Base-by-base conservation (phyloP, 768 basidiomycete genomes). In the Pleurotus sapidus region DNA sequence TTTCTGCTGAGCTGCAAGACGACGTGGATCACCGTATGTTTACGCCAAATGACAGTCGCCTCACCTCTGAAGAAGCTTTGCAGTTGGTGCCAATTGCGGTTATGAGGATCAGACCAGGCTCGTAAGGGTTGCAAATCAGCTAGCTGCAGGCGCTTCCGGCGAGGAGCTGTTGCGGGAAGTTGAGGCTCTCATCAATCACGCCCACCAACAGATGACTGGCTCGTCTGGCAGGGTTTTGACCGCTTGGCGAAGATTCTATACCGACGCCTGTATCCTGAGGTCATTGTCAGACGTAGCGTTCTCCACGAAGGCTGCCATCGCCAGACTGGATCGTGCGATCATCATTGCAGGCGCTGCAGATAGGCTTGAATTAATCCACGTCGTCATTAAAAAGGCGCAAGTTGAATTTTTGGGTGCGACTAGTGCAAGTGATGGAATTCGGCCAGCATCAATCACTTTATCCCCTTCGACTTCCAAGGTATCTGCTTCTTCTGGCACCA, bases 341-440 rank as follows among this genome's bases (percentile, higher is more conserved):
- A 86, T 98, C 60, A 78, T 95, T 49, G 87, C 93, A 12, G 95
- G 95, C 1, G 84, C 87, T 2, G 77, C 85, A 20, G 91, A 75
- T 11, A 75, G 88, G 43, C 70, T 84, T 39, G 83, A 89, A 27
- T 64, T 87, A 46, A 78, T 93, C n/a, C 77, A 84, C 45, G 72
- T 74, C 24, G 67, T 91, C 42, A 91, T 98, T 60, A 63, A 64
- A 27, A 60, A 65, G 18, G 77, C 93, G 15, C 95, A 97, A 59
- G 47, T 61, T 17, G 54, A 65, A 3, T 66, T 68, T 57, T 61
- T 70, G 11, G 42, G 23, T 8, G 38, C 53, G 5, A n/a, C 24
- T 40, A 58, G 23, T 14, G 49, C 39, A 38, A 43, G 20, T n/a
- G 57, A 42, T 53, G 40, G 20, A 17, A 47, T 49, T 57, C 25